These are phyloP conservation scores for Diplodia scrobiculata DNA, from an alignment of 2,329 filamentous ascomycete species.

Conservation along the genomic window DNA sequence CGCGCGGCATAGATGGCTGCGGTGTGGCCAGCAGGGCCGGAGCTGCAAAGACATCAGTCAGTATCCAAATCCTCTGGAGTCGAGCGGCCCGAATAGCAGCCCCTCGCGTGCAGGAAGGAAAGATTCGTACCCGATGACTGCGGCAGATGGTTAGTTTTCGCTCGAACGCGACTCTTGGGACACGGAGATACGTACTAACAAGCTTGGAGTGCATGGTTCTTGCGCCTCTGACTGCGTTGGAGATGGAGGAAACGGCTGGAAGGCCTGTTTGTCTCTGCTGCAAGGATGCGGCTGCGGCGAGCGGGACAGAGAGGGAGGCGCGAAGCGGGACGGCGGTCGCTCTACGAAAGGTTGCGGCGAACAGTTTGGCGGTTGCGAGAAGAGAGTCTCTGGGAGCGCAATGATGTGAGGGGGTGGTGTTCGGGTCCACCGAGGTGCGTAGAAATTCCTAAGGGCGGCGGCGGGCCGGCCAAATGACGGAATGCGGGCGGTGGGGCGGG, in stretches of 20 bases:
- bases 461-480: conserved; percentile 11
- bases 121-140: conserved; percentile 44
- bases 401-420: background rate
- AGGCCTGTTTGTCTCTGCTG: conserved; percentile 59
- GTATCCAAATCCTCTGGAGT: conserved; percentile 50
- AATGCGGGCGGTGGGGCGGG: conserved; percentile 21
- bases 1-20: conserved; percentile 94
- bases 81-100: conserved; percentile 26
- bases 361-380: conserved; percentile 74
- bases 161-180: conserved; percentile 6
- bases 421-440: conserved; percentile 3
- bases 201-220: conserved; percentile 89
- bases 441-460: conserved; percentile 22
- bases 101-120: conserved; percentile 19
- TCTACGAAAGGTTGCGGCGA: conserved; percentile 78
- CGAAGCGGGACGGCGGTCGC: conserved; percentile 64
- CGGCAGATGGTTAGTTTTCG: conserved; percentile 35
- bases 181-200: conserved; percentile 65
- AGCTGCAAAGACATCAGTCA: conserved; percentile 62
- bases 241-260: conserved; percentile 37
- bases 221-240: conserved; percentile 38
- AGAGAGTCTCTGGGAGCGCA: background rate
- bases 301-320: conserved; percentile 71
- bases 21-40: conserved; percentile 95
- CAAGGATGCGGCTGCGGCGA: conserved; percentile 70